Percentiles rank a stretch among this genome's conserved stretches.
phyloP scores from a whole-genome alignment of 2,329 filamentous ascomycete genomes.

The Colletotrichum gigasporum region DNA sequence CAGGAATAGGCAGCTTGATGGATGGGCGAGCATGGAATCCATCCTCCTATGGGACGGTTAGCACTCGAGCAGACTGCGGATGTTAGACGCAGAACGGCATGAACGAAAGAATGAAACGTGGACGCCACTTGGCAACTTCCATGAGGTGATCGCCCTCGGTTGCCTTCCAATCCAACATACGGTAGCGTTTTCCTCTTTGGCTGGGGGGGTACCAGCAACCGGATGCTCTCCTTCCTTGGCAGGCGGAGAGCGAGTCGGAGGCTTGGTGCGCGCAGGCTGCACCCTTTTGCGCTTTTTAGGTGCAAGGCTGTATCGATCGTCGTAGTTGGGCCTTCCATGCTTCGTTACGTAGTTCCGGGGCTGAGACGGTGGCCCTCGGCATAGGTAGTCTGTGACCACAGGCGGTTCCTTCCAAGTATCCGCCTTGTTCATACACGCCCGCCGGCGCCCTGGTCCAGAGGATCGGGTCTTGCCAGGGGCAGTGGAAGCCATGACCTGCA shows the following conservation, averaged over 20 bases:
- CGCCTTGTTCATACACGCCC: background rate
- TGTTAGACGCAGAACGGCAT: background rate
- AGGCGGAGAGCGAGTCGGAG: background rate
- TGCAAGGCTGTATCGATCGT: background rate
- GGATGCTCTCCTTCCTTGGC: background rate
- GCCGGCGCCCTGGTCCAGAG: background rate
- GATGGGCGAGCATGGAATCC: conserved; percentile 84
- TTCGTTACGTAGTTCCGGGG: conserved; percentile 11
- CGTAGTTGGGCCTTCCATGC: conserved; percentile 14
- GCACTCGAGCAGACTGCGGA: background rate
- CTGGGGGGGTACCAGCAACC: background rate
- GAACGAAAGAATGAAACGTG: background rate
- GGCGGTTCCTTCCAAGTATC: conserved; percentile 23
- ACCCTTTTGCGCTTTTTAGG: background rate
- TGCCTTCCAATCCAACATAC: background rate
- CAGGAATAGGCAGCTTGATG: conserved; percentile 86
- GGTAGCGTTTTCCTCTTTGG: background rate
- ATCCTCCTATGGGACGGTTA: conserved; percentile 74
- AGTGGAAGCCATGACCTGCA: background rate
- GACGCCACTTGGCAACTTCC: conserved; percentile 17
- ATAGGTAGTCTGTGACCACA: conserved; percentile 16
- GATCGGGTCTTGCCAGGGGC: background rate
- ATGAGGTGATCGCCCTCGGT: background rate
- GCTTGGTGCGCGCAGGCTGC: conserved; percentile 2
- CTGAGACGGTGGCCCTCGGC: background rate